Percentiles rank a stretch among this genome's conserved stretches.
phyloP scores from a whole-genome alignment of 2,329 filamentous ascomycete species.

The Calonectria multiphialidica region DNA sequence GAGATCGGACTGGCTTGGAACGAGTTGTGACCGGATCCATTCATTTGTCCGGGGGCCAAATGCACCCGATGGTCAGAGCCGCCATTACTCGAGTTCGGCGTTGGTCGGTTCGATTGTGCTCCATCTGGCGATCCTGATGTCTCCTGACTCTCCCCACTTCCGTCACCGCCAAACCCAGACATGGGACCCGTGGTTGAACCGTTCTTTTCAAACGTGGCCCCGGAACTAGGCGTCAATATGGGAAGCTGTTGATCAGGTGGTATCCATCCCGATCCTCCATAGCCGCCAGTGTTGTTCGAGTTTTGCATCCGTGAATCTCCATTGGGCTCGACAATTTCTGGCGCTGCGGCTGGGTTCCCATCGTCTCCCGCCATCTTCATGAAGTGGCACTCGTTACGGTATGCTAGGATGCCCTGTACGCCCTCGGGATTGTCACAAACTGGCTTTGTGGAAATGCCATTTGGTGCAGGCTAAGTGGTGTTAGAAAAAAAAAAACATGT shows the following conservation, averaged over 20 bases:
- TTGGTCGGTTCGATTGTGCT: conserved; percentile 65
- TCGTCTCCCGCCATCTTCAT: conserved; percentile 55
- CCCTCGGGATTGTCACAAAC: conserved; percentile 51
- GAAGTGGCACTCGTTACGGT: conserved; percentile 59
- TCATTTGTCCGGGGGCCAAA: conserved; percentile 47
- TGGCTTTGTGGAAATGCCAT: conserved; percentile 28
- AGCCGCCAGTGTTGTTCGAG: conserved; percentile 39
- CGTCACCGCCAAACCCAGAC: conserved; percentile 57
- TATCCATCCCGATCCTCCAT: conserved; percentile 53
- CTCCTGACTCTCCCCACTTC: conserved; percentile 59
- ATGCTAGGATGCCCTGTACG: conserved; percentile 57
- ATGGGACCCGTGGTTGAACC: conserved; percentile 42
- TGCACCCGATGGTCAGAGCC: conserved; percentile 46
- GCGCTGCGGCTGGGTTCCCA: conserved; percentile 52
- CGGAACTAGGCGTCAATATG: conserved; percentile 50
- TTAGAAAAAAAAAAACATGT: conserved; percentile 33
- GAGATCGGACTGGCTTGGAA: conserved; percentile 66
- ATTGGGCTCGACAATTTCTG: conserved; percentile 55
- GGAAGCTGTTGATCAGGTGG: conserved; percentile 54
- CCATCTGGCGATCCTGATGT: conserved; percentile 63
- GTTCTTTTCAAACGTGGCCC: conserved; percentile 50
- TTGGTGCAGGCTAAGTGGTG: conserved; percentile 43
- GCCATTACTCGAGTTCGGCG: conserved; percentile 67
- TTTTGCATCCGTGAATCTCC: conserved; percentile 41
- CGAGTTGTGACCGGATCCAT: conserved; percentile 56